phyloP scores from a whole-genome alignment of 148 eudicot species.

The Rhododendron vialii region DNA sequence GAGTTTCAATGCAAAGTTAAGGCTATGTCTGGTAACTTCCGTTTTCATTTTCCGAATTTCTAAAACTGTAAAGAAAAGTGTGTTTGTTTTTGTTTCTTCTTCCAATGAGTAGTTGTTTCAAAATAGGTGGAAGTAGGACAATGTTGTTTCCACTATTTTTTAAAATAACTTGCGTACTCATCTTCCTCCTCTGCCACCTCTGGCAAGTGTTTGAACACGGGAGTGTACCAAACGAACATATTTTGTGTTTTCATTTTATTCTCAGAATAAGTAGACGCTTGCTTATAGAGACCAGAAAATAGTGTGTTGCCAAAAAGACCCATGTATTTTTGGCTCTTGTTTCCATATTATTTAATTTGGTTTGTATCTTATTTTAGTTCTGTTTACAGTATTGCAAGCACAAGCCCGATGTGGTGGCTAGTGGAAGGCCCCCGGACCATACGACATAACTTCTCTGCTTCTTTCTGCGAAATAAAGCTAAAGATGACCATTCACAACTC shows the following conservation, averaged over 20 bases:
- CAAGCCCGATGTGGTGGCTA: constrained; percentile 10
- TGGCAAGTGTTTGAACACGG: not conserved
- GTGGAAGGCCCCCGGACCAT: constrained; percentile 28
- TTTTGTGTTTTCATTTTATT: not conserved
- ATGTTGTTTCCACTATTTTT: not conserved
- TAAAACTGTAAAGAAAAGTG: not conserved
- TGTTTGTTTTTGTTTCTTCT: not conserved
- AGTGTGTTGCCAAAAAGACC: not conserved
- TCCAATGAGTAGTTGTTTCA: not conserved
- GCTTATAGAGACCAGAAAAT: not conserved
- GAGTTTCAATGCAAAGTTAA: not conserved
- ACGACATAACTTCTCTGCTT: constrained; percentile 49
- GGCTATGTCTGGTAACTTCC: not conserved
- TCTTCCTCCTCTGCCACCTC: not conserved
- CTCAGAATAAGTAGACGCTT: not conserved
- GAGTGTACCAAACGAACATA: not conserved
- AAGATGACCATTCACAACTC: constrained; percentile 70
- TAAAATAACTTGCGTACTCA: not conserved
- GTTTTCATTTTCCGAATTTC: not conserved
- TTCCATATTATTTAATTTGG: no score
- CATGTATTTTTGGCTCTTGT: not conserved
- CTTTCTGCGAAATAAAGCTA: constrained; percentile 67
- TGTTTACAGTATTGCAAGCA: constrained; percentile 1
- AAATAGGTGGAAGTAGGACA: not conserved
- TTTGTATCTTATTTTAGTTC: not conserved